Evolutionary conservation across 306 rosid species (phyloP).

Genomic region (Urtica urens): DNA sequence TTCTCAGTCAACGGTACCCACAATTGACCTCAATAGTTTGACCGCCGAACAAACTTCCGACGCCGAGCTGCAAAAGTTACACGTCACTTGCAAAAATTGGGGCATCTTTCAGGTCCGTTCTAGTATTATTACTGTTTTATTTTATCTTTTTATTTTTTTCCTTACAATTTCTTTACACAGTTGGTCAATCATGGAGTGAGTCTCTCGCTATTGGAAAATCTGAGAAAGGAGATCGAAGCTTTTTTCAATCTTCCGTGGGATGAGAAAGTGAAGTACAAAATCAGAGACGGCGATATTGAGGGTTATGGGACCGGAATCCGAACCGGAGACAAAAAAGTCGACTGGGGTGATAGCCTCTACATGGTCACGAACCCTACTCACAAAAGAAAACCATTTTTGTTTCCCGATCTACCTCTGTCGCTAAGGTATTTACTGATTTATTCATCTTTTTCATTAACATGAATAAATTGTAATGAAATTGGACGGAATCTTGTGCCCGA

Average conservation of each 20-base stretch:
- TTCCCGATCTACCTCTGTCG: slow-evolving; percentile 40
- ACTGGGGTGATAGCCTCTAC: slow-evolving; percentile 76
- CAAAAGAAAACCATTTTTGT: slow-evolving; percentile 47
- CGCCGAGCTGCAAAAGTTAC: slow-evolving; percentile 33
- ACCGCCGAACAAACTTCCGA: slow-evolving; percentile 5
- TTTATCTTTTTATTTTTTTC: background rate
- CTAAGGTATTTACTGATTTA: too few species aligned
- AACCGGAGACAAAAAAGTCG: slow-evolving; percentile 51
- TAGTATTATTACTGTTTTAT: background rate
- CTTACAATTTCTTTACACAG: background rate
- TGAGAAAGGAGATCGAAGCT: slow-evolving; percentile 39
- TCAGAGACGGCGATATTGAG: slow-evolving; percentile 49
- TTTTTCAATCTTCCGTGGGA: slow-evolving; percentile 56
- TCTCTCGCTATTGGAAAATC: slow-evolving; percentile 27
- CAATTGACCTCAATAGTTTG: slow-evolving; percentile 37
- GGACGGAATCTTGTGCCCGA: too few species aligned
- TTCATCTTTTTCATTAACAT: too few species aligned
- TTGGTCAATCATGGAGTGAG: slow-evolving; percentile 58
- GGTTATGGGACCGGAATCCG: slow-evolving; percentile 55
- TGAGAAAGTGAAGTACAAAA: slow-evolving; percentile 42
- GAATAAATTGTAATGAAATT: too few species aligned
- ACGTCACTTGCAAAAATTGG: slow-evolving; percentile 58
- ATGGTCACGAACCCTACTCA: slow-evolving; percentile 41
- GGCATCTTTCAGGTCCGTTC: slow-evolving; percentile 59
- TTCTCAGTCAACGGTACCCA: slow-evolving; percentile 23